Base-by-base conservation (phyloP, 192 early-diverging fungal genomes). In the Coemansia sp. region DNA sequence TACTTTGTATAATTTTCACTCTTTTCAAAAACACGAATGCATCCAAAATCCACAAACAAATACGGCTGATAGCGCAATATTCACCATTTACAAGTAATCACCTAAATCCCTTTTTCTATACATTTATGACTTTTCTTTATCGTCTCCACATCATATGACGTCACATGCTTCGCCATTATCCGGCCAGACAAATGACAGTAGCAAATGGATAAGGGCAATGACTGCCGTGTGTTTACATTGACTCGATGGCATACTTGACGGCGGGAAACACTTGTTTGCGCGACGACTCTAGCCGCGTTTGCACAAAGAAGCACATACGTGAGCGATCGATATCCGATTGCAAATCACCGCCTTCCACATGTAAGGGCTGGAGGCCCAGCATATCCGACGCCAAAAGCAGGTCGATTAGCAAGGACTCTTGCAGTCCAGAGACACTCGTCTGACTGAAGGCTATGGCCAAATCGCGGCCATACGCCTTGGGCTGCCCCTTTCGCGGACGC, bases 241-340 rank as follows among this genome's bases (percentile, higher is more conserved):
- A 54, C 25, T 73, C 70, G 15, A 79, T 57, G 7, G 72, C 57
- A 1, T 36, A 11, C 45, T 79, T 79, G 2, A 79, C 34, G 0
- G 53, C 60, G 0, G 76, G 76, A 25, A 79, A 79, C 30, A 74
- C 76, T 30, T 79, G 76, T 31, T 79, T 79, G 6, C 76, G 63
- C 13, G 76, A 79, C 0, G 76, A 65, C 31, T 59, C 64, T 5
- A 58, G 37, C 9, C 59, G 59, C 10, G 40, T 59, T 45, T 79
- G 76, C n/a, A 22, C 25, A 56, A 58, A 71, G 42, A 70, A 58
- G 20, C 30, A 37, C 20, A 52, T 22, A n/a, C 20, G 55, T 17
- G 36, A 31, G 10, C 30, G 28, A n/a, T 48, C 29, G 8, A 50
- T 27, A 47, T 44, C 19, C 23, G 23, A 42, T 10, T 29, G 53